A percentile compares a stretch with the other conserved stretches of the same genome.
phyloP scores from a whole-genome alignment of 2,329 filamentous ascomycete species.

The Aspergillus sojae region DNA sequence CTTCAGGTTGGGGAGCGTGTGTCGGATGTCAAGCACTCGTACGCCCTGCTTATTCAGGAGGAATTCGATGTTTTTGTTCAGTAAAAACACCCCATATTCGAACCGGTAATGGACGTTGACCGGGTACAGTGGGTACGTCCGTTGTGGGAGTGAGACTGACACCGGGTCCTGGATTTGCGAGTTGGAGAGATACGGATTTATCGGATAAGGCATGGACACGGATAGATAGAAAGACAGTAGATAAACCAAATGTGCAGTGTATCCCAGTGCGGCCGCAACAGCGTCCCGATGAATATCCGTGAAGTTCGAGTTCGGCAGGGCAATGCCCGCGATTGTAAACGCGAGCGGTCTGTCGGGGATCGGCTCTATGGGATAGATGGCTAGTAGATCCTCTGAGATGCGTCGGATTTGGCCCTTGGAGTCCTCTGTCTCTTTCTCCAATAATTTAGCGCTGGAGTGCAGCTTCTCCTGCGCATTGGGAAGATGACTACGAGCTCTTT shows the following conservation, averaged over 20 bases:
- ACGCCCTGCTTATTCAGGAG: slow-evolving; percentile 68
- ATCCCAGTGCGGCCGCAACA: slow-evolving; percentile 79
- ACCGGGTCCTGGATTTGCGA: slow-evolving; percentile 78
- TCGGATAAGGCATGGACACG: slow-evolving; percentile 77
- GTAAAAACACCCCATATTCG: slow-evolving; percentile 93
- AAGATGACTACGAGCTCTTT: slow-evolving; percentile 63
- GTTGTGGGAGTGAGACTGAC: slow-evolving; percentile 53
- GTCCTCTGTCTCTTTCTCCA: slow-evolving; percentile 60
- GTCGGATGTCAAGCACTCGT: slow-evolving; percentile 83
- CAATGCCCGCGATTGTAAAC: slow-evolving; percentile 79
- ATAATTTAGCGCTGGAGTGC: slow-evolving; percentile 55
- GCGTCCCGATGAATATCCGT: slow-evolving; percentile 68
- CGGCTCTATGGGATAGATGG: slow-evolving; percentile 80
- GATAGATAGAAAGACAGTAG: slow-evolving; percentile 81
- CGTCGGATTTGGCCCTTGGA: slow-evolving; percentile 85
- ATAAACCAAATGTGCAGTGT: slow-evolving; percentile 74
- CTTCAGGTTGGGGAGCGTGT: slow-evolving; percentile 91
- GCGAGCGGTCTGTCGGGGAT: slow-evolving; percentile 65
- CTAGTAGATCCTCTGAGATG: slow-evolving; percentile 78
- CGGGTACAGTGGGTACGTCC: slow-evolving; percentile 81
- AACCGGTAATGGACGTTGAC: slow-evolving; percentile 81
- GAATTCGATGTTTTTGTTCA: slow-evolving; percentile 92
- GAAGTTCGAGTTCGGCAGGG: slow-evolving; percentile 78
- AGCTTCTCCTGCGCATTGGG: slow-evolving; percentile 63
- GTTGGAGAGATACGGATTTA: slow-evolving; percentile 72